phyloP scores from a whole-genome alignment of 305 asterid species.

The Petunia hybrid region DNA sequence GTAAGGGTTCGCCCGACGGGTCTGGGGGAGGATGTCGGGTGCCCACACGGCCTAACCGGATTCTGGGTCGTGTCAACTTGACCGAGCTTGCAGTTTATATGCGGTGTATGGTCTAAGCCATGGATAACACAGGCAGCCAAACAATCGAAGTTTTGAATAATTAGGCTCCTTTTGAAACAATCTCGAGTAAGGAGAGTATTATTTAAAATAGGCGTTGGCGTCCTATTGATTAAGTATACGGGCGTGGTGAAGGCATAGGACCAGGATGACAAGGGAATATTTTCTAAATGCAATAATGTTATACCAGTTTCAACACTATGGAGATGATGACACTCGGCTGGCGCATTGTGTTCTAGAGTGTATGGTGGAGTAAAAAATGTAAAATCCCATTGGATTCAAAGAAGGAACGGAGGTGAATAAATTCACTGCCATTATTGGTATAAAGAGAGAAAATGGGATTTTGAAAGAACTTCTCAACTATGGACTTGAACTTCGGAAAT shows the following conservation, averaged over 20 bases:
- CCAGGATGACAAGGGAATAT: neutral
- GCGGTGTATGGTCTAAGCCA: too few species aligned
- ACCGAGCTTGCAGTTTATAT: too few species aligned
- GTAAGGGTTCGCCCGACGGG: too few species aligned
- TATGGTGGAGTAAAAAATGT: neutral
- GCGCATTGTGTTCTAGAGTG: neutral
- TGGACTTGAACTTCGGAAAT: neutral
- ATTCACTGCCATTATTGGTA: too few species aligned
- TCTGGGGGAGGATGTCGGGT: too few species aligned
- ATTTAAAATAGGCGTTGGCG: neutral
- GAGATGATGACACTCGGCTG: neutral
- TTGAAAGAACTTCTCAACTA: neutral
- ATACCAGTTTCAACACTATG: too few species aligned
- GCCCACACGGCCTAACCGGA: too few species aligned
- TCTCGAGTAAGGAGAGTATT: neutral
- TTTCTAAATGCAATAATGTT: neutral
- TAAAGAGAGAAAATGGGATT: neutral
- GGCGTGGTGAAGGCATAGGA: neutral
- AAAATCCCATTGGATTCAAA: too few species aligned
- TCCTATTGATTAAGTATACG: neutral
- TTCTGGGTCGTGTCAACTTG: too few species aligned
- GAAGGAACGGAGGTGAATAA: too few species aligned
- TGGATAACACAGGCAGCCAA: too few species aligned
- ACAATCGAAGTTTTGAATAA: neutral
- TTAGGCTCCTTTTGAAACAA: neutral